A percentile compares a stretch with the other conserved stretches of the same genome.
Evolutionary conservation across 352 stramenopile genomes (phyloP).

Genomic region (Phytophthora melonis): DNA sequence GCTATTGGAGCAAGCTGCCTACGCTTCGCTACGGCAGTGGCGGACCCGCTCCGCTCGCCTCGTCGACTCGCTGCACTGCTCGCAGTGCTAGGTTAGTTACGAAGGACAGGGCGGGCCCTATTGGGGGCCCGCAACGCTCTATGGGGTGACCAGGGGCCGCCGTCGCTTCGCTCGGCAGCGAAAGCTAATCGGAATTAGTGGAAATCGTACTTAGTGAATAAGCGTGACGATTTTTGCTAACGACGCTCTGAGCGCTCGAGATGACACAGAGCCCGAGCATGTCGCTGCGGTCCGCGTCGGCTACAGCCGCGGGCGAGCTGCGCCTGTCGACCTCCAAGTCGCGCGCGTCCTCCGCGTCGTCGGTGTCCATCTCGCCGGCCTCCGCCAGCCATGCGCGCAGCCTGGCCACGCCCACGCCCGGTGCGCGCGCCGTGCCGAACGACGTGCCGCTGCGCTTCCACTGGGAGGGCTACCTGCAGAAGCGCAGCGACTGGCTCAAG

Average conservation of each 20-base stretch:
- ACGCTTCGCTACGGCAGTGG: too few relatives aligned
- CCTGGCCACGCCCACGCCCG: slow-evolving; percentile 23
- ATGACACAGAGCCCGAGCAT: slow-evolving; percentile 39
- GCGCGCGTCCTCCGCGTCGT: slow-evolving; percentile 30
- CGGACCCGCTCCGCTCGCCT: too few relatives aligned
- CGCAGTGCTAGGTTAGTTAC: too few relatives aligned
- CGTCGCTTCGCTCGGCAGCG: too few relatives aligned
- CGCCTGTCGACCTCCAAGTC: slow-evolving; percentile 21
- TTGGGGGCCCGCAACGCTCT: too few relatives aligned
- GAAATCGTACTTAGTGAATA: too few relatives aligned
- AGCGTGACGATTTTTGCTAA: too few relatives aligned
- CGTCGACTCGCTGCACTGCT: too few relatives aligned
- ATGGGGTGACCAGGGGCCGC: too few relatives aligned
- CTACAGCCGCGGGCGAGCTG: not conserved
- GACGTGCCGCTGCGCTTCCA: slow-evolving; percentile 69
- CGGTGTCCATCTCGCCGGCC: slow-evolving; percentile 35
- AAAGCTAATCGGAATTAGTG: too few relatives aligned
- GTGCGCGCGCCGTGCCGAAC: slow-evolving; percentile 20
- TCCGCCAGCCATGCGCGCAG: slow-evolving; percentile 22
- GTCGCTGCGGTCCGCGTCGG: slow-evolving; percentile 28
- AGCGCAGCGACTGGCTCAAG: slow-evolving; percentile 91
- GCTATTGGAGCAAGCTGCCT: too few relatives aligned
- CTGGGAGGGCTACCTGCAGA: slow-evolving; percentile 90
- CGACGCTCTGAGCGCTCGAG: not conserved
- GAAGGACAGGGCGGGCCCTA: too few relatives aligned